phyloP scores from a whole-genome alignment of 164 flowering plant genomes.

The Taxillus chinensis region DNA sequence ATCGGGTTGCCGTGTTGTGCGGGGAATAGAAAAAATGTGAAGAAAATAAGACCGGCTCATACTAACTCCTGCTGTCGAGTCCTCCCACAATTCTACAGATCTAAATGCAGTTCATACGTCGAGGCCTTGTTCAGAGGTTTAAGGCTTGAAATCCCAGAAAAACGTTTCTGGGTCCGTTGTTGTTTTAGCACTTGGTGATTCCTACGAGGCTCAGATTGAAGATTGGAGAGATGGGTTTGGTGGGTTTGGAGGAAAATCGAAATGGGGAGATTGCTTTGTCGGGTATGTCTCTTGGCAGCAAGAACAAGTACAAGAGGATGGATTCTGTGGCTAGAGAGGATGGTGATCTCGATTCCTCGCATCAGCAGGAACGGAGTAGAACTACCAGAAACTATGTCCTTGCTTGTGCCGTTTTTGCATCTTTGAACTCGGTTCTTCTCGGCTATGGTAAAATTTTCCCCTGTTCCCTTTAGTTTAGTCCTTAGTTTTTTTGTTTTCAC shows the following conservation, averaged over 20 bases:
- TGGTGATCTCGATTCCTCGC: slow-evolving; percentile 18
- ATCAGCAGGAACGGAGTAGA: slow-evolving; percentile 14
- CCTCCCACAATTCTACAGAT: too few relatives aligned
- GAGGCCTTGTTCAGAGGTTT: too few relatives aligned
- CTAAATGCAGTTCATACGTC: neutral
- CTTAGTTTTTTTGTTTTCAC: neutral
- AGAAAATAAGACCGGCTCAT: too few relatives aligned
- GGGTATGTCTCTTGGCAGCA: slow-evolving; percentile 27
- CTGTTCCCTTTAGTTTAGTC: neutral
- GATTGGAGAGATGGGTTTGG: too few relatives aligned
- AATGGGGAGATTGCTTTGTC: slow-evolving; percentile 28
- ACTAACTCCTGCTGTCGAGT: too few relatives aligned
- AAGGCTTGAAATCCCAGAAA: neutral
- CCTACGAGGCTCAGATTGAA: neutral
- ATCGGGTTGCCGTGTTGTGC: too few relatives aligned
- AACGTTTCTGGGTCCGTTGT: neutral
- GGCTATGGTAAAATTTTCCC: slow-evolving; percentile 49
- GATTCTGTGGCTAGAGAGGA: slow-evolving; percentile 30
- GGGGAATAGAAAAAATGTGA: too few relatives aligned
- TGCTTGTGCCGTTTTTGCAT: slow-evolving; percentile 69
- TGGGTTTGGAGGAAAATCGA: slow-evolving; percentile 37
- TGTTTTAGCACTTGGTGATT: neutral
- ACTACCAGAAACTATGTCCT: slow-evolving; percentile 45
- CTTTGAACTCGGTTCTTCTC: slow-evolving; percentile 67
- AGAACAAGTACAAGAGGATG: slow-evolving; percentile 60